phyloP scores from a whole-genome alignment of 306 rosid species.

The Acacia crassicarpa region DNA sequence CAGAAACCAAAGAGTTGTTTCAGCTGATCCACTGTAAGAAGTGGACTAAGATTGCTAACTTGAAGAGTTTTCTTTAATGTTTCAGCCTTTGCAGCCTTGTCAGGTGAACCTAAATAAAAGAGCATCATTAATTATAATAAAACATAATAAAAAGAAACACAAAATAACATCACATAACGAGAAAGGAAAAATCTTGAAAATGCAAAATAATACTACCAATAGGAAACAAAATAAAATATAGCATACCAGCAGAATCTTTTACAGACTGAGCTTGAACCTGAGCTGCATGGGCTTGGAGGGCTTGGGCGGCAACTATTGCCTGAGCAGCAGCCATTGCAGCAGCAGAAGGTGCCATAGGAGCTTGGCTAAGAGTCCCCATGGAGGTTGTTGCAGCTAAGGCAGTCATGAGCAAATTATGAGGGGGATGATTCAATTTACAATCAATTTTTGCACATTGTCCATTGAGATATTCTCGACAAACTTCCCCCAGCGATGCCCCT shows the following conservation, averaged over 20 bases:
- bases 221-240: conserved; percentile 21
- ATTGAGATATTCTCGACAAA: conserved; percentile 91
- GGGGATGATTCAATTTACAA: conserved; percentile 94
- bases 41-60: conserved; percentile 99
- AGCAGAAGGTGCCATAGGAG: conserved; percentile 99
- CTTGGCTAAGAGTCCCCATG: conserved; percentile 92
- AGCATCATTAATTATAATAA: conserved; percentile 28
- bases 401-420: conserved; percentile 93
- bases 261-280: conserved; percentile 86
- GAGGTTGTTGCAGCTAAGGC: conserved; percentile 94
- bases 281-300: conserved; percentile 98
- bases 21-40: conserved; percentile 94
- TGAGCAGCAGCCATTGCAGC: conserved; percentile 99
- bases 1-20: conserved; percentile 92
- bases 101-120: conserved; percentile 62
- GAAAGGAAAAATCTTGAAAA: not conserved
- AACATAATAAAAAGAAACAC: not conserved
- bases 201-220: not conserved
- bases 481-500: conserved; percentile 94
- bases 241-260: conserved; percentile 80
- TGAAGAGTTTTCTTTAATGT: conserved; percentile 87
- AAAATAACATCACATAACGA: not conserved
- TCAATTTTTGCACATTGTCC: conserved; percentile 93
- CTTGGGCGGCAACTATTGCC: conserved; percentile 99
- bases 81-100: conserved; percentile 73